These are phyloP conservation scores for Breynia disticha DNA, from an alignment of 441 rosid genomes.

Conservation along the genomic window DNA sequence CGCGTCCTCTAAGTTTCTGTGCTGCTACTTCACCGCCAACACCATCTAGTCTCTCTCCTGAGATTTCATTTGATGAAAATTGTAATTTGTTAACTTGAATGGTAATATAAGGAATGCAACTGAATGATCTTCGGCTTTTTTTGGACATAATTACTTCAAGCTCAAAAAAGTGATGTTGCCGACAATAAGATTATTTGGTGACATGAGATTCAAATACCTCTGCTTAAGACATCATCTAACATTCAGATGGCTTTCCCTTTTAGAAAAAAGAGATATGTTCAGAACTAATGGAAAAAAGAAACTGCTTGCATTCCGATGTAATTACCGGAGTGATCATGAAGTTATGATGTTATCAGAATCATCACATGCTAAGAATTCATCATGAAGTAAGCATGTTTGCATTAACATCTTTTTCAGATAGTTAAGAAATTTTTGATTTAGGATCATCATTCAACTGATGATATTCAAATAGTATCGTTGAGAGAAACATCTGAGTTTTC, in stretches of 20 bases:
- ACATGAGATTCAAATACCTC: no score
- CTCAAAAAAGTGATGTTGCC: no score
- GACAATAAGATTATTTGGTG: no score
- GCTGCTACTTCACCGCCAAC: conserved; percentile 73
- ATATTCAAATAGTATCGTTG: neutral
- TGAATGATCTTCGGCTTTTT: neutral
- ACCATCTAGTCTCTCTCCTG: conserved; percentile 70
- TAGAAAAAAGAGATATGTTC: no score
- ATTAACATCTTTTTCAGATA: neutral
- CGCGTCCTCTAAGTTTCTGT: conserved; percentile 74
- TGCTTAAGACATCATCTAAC: no score
- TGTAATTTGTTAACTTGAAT: neutral
- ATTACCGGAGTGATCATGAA: no score
- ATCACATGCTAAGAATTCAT: no score
- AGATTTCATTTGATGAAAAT: conserved; percentile 6
- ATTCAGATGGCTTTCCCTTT: no score
- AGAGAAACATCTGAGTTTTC: neutral
- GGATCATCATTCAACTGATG: neutral
- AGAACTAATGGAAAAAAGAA: no score
- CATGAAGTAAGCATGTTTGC: neutral
- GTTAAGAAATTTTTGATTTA: neutral
- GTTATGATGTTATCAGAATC: no score
- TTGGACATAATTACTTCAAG: neutral
- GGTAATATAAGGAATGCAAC: neutral
- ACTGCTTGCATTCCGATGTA: no score